These are phyloP conservation scores for Penicillium sp. DNA, from an alignment of 2,329 filamentous ascomycete species.

Conservation along the genomic window DNA sequence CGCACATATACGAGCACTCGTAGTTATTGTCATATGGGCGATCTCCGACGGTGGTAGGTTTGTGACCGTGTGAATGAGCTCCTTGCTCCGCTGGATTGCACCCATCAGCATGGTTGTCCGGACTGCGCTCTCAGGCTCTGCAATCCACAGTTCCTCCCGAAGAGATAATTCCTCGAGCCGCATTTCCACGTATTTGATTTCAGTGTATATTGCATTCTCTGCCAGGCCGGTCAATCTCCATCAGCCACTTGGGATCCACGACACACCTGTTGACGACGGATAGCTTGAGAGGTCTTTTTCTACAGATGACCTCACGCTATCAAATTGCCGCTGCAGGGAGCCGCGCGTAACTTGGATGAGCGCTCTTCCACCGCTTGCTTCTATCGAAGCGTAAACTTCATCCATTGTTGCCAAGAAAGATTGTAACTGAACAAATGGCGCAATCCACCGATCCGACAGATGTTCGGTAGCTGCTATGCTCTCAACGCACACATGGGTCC, in stretches of 20 bases:
- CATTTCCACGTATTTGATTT: background rate
- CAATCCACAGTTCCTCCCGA: background rate
- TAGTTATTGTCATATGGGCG: background rate
- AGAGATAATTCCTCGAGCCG: background rate
- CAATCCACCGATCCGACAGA: background rate
- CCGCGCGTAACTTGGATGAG: background rate
- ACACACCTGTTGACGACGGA: background rate
- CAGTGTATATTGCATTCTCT: background rate
- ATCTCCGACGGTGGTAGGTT: background rate
- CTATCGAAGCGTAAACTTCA: background rate
- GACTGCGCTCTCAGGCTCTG: background rate
- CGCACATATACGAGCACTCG: background rate
- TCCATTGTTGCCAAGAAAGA: background rate
- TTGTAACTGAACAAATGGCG: background rate
- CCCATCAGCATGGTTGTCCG: background rate
- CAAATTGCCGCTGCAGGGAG: background rate
- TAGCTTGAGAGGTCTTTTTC: background rate
- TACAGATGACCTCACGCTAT: background rate
- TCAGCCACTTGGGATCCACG: background rate
- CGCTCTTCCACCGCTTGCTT: background rate
- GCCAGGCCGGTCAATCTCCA: background rate
- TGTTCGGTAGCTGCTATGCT: background rate
- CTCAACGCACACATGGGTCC: background rate
- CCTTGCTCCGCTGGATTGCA: background rate
- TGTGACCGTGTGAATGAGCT: background rate